Evolutionary conservation across 768 basidiomycete genomes (phyloP).

Genomic region (Hygrocybe punicea): DNA sequence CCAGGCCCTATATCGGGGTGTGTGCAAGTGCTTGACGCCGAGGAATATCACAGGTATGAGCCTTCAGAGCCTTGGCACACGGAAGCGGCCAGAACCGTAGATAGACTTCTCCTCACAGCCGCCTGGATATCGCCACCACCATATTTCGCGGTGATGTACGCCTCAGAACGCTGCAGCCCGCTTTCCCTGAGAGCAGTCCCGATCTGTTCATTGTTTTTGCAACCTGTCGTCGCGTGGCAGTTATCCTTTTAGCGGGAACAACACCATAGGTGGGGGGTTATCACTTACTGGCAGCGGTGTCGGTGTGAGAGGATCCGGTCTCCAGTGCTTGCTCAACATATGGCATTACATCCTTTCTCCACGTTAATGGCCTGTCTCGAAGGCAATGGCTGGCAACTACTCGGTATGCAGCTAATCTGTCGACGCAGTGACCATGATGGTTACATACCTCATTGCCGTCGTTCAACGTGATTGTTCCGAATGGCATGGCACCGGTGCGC

Average conservation of each 20-base stretch:
- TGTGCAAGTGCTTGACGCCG: slow-evolving; percentile 56
- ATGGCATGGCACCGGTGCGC: no score
- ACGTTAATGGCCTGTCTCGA: slow-evolving; percentile 52
- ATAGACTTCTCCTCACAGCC: slow-evolving; percentile 46
- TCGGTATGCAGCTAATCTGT: no score
- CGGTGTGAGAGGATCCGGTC: slow-evolving; percentile 53
- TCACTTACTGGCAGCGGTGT: slow-evolving; percentile 22
- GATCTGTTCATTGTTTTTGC: slow-evolving; percentile 35
- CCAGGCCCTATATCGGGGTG: no score
- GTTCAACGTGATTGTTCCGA: no score
- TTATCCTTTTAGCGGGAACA: not conserved
- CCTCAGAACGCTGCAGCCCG: slow-evolving; percentile 42
- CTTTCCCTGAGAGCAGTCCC: slow-evolving; percentile 44
- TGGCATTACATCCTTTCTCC: slow-evolving; percentile 47
- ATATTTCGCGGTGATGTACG: slow-evolving; percentile 62
- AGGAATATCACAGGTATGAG: slow-evolving; percentile 25
- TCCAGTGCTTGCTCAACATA: slow-evolving; percentile 59
- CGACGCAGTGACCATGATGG: no score
- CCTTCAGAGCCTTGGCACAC: not conserved
- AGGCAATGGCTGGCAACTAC: slow-evolving; percentile 57
- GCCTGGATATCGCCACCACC: slow-evolving; percentile 37
- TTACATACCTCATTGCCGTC: no score
- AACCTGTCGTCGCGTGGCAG: slow-evolving; percentile 25
- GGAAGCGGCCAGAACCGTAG: slow-evolving; percentile 37
- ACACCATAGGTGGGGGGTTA: not conserved